Percentiles rank a stretch among this genome's conserved stretches.
Evolutionary conservation across 164 flowering plant genomes (phyloP).

Genomic region (Liquidambar formosana): DNA sequence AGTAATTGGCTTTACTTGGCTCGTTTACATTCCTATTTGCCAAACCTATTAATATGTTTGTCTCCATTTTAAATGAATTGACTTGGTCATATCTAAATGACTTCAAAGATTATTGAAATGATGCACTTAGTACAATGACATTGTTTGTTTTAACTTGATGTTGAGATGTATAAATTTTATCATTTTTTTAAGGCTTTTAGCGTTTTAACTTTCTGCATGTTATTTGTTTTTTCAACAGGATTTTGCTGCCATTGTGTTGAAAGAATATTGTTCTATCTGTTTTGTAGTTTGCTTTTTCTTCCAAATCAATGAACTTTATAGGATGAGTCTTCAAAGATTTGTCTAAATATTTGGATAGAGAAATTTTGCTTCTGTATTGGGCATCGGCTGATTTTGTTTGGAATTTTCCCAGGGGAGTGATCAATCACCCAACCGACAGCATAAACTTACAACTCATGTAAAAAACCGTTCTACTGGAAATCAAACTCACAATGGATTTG

Average conservation of each 20-base stretch:
- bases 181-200: background rate
- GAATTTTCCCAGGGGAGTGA: slow-evolving; percentile 51
- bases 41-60: background rate
- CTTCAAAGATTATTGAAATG: background rate
- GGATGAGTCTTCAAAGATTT: too few relatives aligned
- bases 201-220: background rate
- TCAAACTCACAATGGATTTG: slow-evolving; percentile 38
- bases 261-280: too few relatives aligned
- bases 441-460: slow-evolving; percentile 33
- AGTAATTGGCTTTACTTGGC: too few relatives aligned
- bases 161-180: background rate
- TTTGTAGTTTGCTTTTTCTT: too few relatives aligned
- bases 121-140: background rate
- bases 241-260: too few relatives aligned
- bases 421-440: slow-evolving; percentile 49
- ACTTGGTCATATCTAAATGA: background rate
- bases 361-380: background rate
- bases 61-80: background rate
- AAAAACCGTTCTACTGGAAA: slow-evolving; percentile 49
- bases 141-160: background rate
- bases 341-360: too few relatives aligned
- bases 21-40: too few relatives aligned
- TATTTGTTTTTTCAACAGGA: too few relatives aligned
- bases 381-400: slow-evolving; percentile 20
- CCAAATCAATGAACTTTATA: too few relatives aligned